Conservation (phyloP, 345 rosid species). For the Hibiscus mutabilis region DNA sequence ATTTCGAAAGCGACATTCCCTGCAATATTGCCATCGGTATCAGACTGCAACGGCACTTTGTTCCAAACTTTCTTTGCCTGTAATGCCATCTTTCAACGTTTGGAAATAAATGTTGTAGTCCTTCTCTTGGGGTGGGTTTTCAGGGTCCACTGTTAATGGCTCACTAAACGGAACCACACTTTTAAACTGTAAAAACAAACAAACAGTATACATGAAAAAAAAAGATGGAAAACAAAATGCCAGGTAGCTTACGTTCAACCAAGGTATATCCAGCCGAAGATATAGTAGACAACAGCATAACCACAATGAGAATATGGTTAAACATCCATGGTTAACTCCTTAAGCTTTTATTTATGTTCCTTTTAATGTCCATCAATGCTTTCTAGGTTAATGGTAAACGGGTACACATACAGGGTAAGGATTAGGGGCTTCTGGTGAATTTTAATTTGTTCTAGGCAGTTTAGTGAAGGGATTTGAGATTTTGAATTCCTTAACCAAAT, state of each 20-base stretch:
- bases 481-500: background rate
- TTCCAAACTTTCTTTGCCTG: constrained; percentile 70
- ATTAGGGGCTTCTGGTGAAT: background rate
- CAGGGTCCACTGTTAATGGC: constrained; percentile 78
- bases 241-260: background rate
- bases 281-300: background rate
- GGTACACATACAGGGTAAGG: too few species aligned
- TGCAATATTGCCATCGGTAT: constrained; percentile 11
- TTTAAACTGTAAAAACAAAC: constrained; percentile 58
- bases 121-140: constrained; percentile 83
- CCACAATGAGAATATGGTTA: background rate
- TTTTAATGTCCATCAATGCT: background rate
- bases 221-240: background rate
- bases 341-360: background rate
- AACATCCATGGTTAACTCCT: background rate
- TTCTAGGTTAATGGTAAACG: too few species aligned
- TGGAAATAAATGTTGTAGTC: constrained; percentile 68
- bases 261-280: background rate
- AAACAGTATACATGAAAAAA: background rate
- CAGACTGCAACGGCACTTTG: constrained; percentile 51
- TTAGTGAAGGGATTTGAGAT: too few species aligned
- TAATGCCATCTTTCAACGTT: constrained; percentile 64
- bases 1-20: background rate
- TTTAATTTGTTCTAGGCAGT: too few species aligned
- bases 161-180: constrained; percentile 82